These are phyloP conservation scores for Aspergillus jensenii DNA, from an alignment of 2,329 filamentous ascomycete genomes.

Conservation along the genomic window DNA sequence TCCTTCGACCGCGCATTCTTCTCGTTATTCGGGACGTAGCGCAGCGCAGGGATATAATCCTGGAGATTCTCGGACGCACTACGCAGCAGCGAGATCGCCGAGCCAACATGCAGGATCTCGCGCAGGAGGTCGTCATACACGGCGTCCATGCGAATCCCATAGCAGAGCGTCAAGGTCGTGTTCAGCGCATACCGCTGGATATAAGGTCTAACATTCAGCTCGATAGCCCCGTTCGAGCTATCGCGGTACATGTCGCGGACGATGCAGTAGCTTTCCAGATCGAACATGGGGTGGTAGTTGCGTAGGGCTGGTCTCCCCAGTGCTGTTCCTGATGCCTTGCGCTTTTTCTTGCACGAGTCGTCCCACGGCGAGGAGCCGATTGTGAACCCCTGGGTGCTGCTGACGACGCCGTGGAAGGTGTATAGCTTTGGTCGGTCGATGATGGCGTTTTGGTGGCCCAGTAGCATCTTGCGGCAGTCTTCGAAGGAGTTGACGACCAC, in stretches of 20 bases:
- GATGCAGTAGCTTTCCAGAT: slow-evolving; percentile 68
- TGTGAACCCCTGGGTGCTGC: slow-evolving; percentile 70
- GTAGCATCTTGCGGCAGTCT: slow-evolving; percentile 65
- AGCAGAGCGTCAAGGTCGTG: slow-evolving; percentile 71
- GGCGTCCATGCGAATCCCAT: slow-evolving; percentile 69
- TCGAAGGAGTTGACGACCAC: slow-evolving; percentile 74
- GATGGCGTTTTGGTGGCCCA: slow-evolving; percentile 69
- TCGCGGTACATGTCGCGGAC: slow-evolving; percentile 67
- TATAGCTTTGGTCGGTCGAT: slow-evolving; percentile 73
- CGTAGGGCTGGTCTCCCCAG: slow-evolving; percentile 69
- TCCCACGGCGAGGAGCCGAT: slow-evolving; percentile 79
- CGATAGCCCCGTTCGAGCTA: slow-evolving; percentile 56
- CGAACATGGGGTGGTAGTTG: slow-evolving; percentile 73
- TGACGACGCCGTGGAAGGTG: slow-evolving; percentile 74
- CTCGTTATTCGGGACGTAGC: slow-evolving; percentile 56
- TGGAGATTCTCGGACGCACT: slow-evolving; percentile 75
- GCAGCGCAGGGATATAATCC: slow-evolving; percentile 70
- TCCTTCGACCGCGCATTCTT: slow-evolving; percentile 59
- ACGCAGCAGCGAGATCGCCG: slow-evolving; percentile 67
- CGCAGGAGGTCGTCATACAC: slow-evolving; percentile 64
- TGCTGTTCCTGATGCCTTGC: slow-evolving; percentile 72
- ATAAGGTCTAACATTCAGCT: slow-evolving; percentile 66
- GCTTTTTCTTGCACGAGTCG: slow-evolving; percentile 68
- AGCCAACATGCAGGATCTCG: slow-evolving; percentile 71
- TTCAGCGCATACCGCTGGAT: slow-evolving; percentile 72